These are phyloP conservation scores for Carpinus fangiana DNA, from an alignment of 306 rosid genomes.

Conservation along the genomic window DNA sequence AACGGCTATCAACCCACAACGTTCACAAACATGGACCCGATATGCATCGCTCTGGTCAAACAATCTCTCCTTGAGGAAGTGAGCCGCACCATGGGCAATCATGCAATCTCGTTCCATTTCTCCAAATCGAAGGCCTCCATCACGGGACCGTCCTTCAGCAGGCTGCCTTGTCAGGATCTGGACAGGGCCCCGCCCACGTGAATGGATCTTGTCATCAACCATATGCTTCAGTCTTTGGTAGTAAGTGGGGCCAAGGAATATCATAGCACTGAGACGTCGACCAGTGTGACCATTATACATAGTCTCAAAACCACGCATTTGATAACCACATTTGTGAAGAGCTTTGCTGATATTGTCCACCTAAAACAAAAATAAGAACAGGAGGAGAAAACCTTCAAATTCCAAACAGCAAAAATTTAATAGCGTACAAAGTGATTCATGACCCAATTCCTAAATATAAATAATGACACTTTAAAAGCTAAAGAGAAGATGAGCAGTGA, in stretches of 20 bases:
- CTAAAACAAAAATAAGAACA: constrained; percentile 34
- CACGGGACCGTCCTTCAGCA: constrained; percentile 96
- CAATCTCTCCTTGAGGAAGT: constrained; percentile 88
- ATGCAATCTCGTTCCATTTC: constrained; percentile 99
- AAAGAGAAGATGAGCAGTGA: neutral
- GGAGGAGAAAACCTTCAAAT: neutral
- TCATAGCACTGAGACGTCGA: constrained; percentile 80
- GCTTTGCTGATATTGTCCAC: constrained; percentile 97
- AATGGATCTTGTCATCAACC: constrained; percentile 98
- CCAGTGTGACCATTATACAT: constrained; percentile 99
- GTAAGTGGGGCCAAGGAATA: constrained; percentile 96
- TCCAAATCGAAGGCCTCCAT: constrained; percentile 96
- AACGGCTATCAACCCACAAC: constrained; percentile 89
- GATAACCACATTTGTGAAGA: constrained; percentile 94
- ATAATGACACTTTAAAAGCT: neutral
- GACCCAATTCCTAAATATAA: neutral
- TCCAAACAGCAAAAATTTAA: neutral
- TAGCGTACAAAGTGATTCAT: neutral
- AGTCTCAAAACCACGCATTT: constrained; percentile 99
- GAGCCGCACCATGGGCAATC: constrained; percentile 99
- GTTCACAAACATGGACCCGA: constrained; percentile 91
- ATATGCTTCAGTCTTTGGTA: constrained; percentile 95
- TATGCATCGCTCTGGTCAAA: constrained; percentile 97
- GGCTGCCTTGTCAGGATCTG: constrained; percentile 98
- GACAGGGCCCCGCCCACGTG: constrained; percentile 96